Conservation (phyloP, 768 basidiomycete genomes). For the Filobasidium floriforme region DNA sequence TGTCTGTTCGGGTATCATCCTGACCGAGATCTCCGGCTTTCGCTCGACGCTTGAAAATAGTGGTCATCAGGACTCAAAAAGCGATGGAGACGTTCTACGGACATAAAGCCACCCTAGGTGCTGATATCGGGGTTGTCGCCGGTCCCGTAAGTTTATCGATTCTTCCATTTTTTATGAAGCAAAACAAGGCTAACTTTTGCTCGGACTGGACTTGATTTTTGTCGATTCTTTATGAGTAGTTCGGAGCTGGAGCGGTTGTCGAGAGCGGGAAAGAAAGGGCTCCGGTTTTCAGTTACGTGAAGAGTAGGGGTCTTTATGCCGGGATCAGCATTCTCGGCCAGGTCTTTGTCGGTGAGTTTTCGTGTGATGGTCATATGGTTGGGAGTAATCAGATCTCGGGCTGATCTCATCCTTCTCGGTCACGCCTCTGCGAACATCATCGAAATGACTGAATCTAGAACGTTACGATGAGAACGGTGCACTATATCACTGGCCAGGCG, state of each 20-base stretch:
- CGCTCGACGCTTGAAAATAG: background rate
- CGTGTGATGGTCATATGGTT: background rate
- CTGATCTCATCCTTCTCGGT: too few relatives aligned
- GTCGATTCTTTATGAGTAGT: constrained; percentile 7
- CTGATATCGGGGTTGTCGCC: constrained; percentile 41
- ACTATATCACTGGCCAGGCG: constrained; percentile 43
- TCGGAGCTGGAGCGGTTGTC: constrained; percentile 42
- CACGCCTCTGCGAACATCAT: too few relatives aligned
- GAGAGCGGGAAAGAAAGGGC: constrained; percentile 42
- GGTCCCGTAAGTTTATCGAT: constrained; percentile 27
- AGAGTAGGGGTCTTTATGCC: constrained; percentile 42
- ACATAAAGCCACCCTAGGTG: constrained; percentile 42
- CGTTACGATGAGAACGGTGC: constrained; percentile 41
- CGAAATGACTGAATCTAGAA: background rate
- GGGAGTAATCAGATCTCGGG: too few relatives aligned
- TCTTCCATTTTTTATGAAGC: background rate
- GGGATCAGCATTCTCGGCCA: constrained; percentile 45
- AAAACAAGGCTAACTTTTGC: background rate
- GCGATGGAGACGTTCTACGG: constrained; percentile 42
- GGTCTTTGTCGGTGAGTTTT: constrained; percentile 34
- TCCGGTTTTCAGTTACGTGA: constrained; percentile 42
- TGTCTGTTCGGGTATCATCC: too few relatives aligned
- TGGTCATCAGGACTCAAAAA: constrained; percentile 40
- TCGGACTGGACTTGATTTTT: background rate
- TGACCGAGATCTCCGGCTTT: background rate